Evolutionary conservation across 345 rosid genomes (phyloP).

Genomic region (Boechera stricta): DNA sequence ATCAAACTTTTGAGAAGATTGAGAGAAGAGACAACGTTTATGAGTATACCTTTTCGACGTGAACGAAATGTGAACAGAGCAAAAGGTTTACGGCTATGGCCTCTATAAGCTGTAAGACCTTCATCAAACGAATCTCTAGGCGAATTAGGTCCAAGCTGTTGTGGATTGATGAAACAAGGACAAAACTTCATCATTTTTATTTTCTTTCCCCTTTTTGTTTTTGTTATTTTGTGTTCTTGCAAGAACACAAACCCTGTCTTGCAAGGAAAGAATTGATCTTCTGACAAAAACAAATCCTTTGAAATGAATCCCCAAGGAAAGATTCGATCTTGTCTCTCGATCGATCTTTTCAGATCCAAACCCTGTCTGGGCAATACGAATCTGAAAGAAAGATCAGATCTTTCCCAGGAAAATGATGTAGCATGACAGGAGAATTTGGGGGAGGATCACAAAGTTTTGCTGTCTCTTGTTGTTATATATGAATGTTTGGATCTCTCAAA

Average conservation of each 20-base stretch:
- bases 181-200: constrained; percentile 44
- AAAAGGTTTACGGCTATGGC: constrained; percentile 38
- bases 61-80: constrained; percentile 43
- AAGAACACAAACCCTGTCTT: no score
- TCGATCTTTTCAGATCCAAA: constrained; percentile 47
- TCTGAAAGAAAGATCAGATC: constrained; percentile 49
- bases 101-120: constrained; percentile 46
- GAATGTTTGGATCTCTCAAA: constrained; percentile 42
- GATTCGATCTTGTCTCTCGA: constrained; percentile 32
- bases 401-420: constrained; percentile 40
- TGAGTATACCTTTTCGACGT: constrained; percentile 39
- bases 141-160: constrained; percentile 29
- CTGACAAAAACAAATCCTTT: constrained; percentile 16
- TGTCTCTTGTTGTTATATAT: constrained; percentile 39
- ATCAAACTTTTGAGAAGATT: constrained; percentile 19
- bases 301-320: constrained; percentile 36
- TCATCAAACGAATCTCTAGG: constrained; percentile 47
- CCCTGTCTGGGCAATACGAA: constrained; percentile 41
- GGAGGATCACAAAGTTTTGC: constrained; percentile 43
- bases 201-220: neutral
- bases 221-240: constrained; percentile 24
- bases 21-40: neutral
- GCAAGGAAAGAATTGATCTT: neutral
- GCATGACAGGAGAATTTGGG: constrained; percentile 44
- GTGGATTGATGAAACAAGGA: constrained; percentile 42